Evolutionary conservation across 2,329 filamentous ascomycete genomes (phyloP), one percentile per base, ranked within the genome.

Genomic region (Hypoxylon sp.): DNA sequence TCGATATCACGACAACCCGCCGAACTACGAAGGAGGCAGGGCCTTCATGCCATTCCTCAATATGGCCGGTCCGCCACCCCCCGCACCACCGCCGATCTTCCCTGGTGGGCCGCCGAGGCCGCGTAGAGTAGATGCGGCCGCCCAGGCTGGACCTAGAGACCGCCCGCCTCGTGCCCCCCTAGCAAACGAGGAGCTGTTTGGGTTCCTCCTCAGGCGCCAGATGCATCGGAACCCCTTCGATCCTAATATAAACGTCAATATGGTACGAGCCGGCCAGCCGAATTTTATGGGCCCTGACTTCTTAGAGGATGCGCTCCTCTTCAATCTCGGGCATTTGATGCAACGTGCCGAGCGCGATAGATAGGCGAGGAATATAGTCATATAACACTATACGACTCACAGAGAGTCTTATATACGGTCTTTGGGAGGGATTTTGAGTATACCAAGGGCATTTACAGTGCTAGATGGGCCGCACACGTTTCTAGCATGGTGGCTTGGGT

Each of bases 1-100:
- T 26, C 63, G 37, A 5, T 75, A 77, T 50, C 63, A 67, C 48
- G 52, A 63, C 2, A 70, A 72, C 33, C 73, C 75, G 14, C 76
- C 74, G 0, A 71, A 69, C 48, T 75, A 74, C 66, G 75, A 77
- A 58, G 72, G 74, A 31, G 71, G 70, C 5, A 66, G 71, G 17
- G 73, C 70, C 3, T 72, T 75, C 22, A 67, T 73, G 59, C 73
- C 69, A 1, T 71, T 71, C 29, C 51, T 71, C 2, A 57, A 69
- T 11, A 29, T 58, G 22, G 47, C 26, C 31, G 46, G 48, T 9
- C 13, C 53, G 6, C 51, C 35, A 5, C 57, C 63, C 1, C 51
- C 47, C 17, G 19, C 53, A 51, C 57, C 44, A 14, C 46, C 37
- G 3, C 59, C 58, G 2, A 9, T 52, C 33, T 29, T 60, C 14